These are phyloP conservation scores for Sugiyamaella floridensis DNA, from an alignment of 805 yeast species.

Conservation along the genomic window DNA sequence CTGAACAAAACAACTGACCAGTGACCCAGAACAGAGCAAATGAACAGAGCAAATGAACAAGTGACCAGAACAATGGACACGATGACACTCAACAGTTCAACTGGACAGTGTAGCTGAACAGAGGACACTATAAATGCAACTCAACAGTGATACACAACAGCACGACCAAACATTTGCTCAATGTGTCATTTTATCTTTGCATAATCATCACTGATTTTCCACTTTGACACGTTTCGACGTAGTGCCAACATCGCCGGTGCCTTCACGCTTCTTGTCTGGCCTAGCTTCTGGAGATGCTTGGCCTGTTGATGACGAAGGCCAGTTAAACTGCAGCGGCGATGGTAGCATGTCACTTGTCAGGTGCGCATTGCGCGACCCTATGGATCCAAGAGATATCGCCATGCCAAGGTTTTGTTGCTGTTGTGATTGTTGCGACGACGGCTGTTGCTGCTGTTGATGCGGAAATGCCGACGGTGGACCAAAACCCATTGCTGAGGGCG, in stretches of 20 bases:
- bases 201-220: neutral
- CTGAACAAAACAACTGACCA: too few species aligned
- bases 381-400: constrained; percentile 11
- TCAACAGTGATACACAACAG: too few species aligned
- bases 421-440: constrained; percentile 1
- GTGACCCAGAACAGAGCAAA: too few species aligned
- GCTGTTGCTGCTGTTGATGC: neutral
- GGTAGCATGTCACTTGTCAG: constrained; percentile 22
- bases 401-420: constrained; percentile 11
- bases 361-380: constrained; percentile 9
- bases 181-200: too few species aligned
- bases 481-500: constrained; percentile 21
- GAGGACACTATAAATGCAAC: too few species aligned
- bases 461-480: constrained; percentile 9
- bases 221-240: constrained; percentile 6
- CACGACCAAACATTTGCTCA: too few species aligned
- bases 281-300: constrained; percentile 16
- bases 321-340: constrained; percentile 23
- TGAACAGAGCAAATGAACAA: too few species aligned
- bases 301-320: constrained; percentile 21
- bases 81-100: too few species aligned
- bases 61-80: too few species aligned
- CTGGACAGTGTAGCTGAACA: too few species aligned
- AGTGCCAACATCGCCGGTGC: neutral
- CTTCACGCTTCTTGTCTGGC: constrained; percentile 3